These are phyloP conservation scores for Pyrus hybrid DNA, from an alignment of 331 rosid species.

Conservation along the genomic window DNA sequence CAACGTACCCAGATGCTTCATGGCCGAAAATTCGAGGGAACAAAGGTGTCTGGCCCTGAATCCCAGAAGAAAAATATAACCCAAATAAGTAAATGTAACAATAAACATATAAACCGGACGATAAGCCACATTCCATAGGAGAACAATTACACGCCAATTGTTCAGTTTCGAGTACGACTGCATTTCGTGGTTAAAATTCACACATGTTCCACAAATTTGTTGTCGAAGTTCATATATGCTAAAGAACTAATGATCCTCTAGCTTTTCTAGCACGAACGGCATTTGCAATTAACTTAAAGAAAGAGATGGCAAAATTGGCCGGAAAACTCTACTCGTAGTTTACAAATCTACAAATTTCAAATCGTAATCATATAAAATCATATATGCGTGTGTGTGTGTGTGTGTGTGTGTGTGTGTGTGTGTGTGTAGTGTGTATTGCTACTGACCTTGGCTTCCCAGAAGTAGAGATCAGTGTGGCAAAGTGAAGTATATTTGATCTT, in stretches of 20 bases:
- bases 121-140: background rate
- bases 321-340: background rate
- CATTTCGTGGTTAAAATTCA: background rate
- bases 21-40: slow-evolving; percentile 37
- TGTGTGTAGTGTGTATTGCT: too few species aligned
- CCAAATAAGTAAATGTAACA: background rate
- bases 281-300: too few species aligned
- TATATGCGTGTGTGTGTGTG: background rate
- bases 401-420: too few species aligned
- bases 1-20: slow-evolving; percentile 29
- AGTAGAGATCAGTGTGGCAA: slow-evolving; percentile 35
- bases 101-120: background rate
- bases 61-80: background rate
- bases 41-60: slow-evolving; percentile 16
- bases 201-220: background rate
- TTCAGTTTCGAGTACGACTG: background rate
- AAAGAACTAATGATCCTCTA: background rate
- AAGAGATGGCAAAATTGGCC: background rate
- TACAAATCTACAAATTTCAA: background rate
- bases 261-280: background rate
- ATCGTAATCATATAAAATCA: background rate
- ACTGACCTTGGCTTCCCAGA: slow-evolving; percentile 31
- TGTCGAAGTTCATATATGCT: background rate
- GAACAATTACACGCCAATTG: background rate
- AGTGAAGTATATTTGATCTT: slow-evolving; percentile 30